Evolutionary conservation across 2,329 filamentous ascomycete species (phyloP), one percentile per base, ranked within the genome.

Genomic region (Teratosphaeria nubilosa): DNA sequence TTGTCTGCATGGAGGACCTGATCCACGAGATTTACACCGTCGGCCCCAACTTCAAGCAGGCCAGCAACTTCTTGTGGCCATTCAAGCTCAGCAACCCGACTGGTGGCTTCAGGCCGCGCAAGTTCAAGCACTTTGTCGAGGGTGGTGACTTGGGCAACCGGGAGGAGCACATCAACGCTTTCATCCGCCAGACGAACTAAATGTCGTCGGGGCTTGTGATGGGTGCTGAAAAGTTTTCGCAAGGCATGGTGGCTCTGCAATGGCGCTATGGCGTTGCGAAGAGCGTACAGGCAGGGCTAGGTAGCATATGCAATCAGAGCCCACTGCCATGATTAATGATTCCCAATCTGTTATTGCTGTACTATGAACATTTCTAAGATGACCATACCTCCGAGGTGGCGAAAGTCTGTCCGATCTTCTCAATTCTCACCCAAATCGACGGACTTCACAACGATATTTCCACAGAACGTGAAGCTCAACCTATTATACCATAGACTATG

Each of bases 21-120:
- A 91, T 99, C 79, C 94, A 99, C 84, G 94, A 99, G 85, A 96
- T 95, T 82, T 92, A 86, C 85, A 95, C 91, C 60, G 94, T 97
- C 68, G 92, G 94, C 76, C 92, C 92, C 82, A 97, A 97, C 87
- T 78, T 79, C 88, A 97, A 96, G 87, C 91, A 96, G 83, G 91
- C 90, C 73, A 85, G 87, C 82, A 99, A 97, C 88, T 97, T 97
- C 86, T 82, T 97, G 69, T 99, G 94, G 94, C 94, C 94, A 75
- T 99, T 99, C 87, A 97, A 99, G 88, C 88, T 99, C 69, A 91
- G 86, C 85, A 96, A 95, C 86, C 94, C 94, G 75, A 97, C 81
- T 70, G 94, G 94, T 77, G 92, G 94, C 67, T 99, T 97, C 90
- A 87, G 88, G 71, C 79, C 88, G 72, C 85, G 94, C 80, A 99